Evolutionary conservation across 164 flowering plant species (phyloP).

Genomic region (Berberis vulgaris): DNA sequence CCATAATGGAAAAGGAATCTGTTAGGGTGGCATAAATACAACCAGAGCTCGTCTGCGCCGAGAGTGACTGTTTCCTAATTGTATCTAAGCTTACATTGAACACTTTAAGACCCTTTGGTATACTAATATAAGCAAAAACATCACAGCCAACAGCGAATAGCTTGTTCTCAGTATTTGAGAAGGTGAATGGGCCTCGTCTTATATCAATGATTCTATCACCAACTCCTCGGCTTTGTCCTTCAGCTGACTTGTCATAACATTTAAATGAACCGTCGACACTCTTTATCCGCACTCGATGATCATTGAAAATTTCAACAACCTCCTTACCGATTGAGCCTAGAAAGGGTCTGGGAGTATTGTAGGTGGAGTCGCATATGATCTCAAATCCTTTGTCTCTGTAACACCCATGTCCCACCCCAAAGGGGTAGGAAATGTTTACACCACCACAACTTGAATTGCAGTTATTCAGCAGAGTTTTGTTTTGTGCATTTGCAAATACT

Average conservation of each 20-base stretch:
- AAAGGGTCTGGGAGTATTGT: neutral
- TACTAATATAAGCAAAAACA: constrained; percentile 2
- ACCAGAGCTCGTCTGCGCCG: constrained; percentile 6
- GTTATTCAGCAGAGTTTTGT: neutral
- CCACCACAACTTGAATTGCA: constrained; percentile 17
- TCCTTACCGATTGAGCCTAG: neutral
- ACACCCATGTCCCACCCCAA: constrained; percentile 21
- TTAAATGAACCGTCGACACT: constrained; percentile 1
- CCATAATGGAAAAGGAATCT: constrained; percentile 1
- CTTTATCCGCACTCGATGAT: too few relatives aligned
- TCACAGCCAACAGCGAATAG: constrained; percentile 30
- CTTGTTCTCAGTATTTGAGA: constrained; percentile 27
- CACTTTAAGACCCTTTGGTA: constrained; percentile 15
- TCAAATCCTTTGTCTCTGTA: constrained; percentile 8
- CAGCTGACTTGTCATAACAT: neutral
- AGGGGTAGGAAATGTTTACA: constrained; percentile 38
- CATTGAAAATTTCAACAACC: too few relatives aligned
- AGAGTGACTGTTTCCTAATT: neutral
- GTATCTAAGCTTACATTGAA: neutral
- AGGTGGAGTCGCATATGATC: constrained; percentile 15
- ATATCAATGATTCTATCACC: too few relatives aligned
- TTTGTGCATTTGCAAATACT: neutral
- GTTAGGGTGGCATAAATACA: constrained; percentile 31
- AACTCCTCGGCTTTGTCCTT: neutral
- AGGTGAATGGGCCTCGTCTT: neutral